These are phyloP conservation scores for Mangifera indica DNA, from an alignment of 345 rosid genomes.

Conservation along the genomic window DNA sequence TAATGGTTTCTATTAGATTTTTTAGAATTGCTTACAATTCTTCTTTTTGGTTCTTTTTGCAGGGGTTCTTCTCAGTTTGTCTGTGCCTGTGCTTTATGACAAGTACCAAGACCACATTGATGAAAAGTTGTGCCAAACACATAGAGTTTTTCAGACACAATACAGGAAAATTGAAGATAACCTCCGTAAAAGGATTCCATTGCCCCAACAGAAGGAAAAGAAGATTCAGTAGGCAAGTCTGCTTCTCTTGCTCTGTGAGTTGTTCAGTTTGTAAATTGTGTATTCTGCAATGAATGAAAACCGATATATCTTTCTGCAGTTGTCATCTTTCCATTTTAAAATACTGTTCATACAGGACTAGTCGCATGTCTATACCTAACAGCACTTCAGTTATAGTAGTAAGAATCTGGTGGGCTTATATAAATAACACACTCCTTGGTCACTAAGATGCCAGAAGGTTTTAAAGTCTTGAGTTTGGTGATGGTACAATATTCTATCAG, in stretches of 20 bases:
- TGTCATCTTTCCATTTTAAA: neutral
- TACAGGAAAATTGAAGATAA: constrained; percentile 55
- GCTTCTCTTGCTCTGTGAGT: neutral
- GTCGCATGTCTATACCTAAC: neutral
- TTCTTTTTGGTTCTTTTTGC: constrained; percentile 18
- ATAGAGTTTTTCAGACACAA: constrained; percentile 49
- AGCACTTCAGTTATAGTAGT: neutral
- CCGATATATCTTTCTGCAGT: neutral
- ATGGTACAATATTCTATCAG: neutral
- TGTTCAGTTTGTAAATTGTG: neutral
- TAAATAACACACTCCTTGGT: neutral
- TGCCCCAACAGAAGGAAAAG: constrained; percentile 58
- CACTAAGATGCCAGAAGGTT: neutral
- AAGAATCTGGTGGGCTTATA: constrained; percentile 4
- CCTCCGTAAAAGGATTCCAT: constrained; percentile 48
- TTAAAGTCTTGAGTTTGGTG: neutral
- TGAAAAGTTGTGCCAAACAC: constrained; percentile 50
- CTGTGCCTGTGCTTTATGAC: constrained; percentile 66
- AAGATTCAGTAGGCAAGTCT: constrained; percentile 64
- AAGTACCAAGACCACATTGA: constrained; percentile 69
- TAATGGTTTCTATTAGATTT: neutral
- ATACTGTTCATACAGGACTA: neutral
- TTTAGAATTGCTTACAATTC: neutral
- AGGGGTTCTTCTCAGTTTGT: constrained; percentile 74
- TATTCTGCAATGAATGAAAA: neutral